Conservation (phyloP, 2,329 filamentous ascomycete species). For the Fusarium miscanthi region DNA sequence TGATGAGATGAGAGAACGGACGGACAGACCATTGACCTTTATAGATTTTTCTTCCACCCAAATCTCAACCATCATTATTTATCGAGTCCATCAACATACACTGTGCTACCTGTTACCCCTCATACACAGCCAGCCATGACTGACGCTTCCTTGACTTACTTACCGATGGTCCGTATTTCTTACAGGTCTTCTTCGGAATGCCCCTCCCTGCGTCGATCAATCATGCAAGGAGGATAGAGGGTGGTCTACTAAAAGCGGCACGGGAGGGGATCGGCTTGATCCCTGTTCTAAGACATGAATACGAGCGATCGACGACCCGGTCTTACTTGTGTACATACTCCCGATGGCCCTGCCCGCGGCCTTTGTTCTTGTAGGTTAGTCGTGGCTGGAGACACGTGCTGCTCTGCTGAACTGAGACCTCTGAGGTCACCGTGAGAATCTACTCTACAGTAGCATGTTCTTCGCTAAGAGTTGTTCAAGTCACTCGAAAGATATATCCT, state of each 20-base stretch:
- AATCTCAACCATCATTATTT: rapidly evolving
- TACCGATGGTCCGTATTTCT: neutral
- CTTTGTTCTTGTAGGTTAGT: rapidly evolving
- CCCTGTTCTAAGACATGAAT: neutral
- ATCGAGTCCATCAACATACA: rapidly evolving
- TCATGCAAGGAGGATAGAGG: neutral
- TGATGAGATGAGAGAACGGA: rapidly evolving
- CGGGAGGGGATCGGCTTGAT: neutral
- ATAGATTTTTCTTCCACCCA: neutral
- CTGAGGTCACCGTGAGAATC: no score
- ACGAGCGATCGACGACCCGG: neutral
- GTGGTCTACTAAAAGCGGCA: neutral
- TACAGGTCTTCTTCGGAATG: neutral
- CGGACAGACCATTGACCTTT: neutral
- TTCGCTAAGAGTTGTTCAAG: no score
- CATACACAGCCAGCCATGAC: neutral
- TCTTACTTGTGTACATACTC: neutral
- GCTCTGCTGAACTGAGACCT: no score
- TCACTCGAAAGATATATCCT: no score
- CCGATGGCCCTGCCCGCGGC: rapidly evolving
- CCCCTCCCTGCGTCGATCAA: neutral
- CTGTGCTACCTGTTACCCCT: neutral
- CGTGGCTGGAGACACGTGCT: rapidly evolving
- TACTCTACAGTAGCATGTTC: no score
- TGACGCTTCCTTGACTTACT: neutral